Conservation (phyloP, 2,329 filamentous ascomycete genomes). For the Trichoderma koningii region DNA sequence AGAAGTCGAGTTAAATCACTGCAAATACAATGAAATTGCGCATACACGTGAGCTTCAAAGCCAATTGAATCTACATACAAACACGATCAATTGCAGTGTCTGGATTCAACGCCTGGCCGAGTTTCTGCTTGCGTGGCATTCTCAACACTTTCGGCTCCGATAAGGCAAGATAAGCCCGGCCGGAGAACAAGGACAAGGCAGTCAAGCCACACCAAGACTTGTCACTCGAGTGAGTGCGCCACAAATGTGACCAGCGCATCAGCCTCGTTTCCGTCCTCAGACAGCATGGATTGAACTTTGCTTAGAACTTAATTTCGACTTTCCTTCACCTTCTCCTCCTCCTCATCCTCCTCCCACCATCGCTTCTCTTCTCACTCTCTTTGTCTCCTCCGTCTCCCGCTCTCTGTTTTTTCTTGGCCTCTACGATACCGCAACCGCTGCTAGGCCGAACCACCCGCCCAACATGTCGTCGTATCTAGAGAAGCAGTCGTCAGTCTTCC, state of each 20-base stretch:
- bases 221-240: neutral
- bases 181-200: neutral
- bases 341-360: neutral
- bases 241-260: constrained; percentile 12
- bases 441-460: constrained; percentile 28
- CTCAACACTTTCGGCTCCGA: constrained; percentile 17
- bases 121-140: constrained; percentile 25
- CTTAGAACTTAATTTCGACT: neutral
- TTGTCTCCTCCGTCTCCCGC: neutral
- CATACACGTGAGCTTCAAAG: neutral
- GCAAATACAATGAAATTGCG: neutral
- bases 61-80: neutral
- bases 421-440: constrained; percentile 17
- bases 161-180: neutral
- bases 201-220: constrained; percentile 11
- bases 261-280: constrained; percentile 13
- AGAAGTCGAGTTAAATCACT: neutral
- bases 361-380: constrained; percentile 7
- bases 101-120: neutral
- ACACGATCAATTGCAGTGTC: too few species aligned
- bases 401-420: neutral
- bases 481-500: constrained; percentile 65
- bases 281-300: neutral
- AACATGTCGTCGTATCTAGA: constrained; percentile 65
- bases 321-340: neutral